A percentile compares a stretch with the other conserved stretches of the same genome.
phyloP scores from a whole-genome alignment of 1,284 basidiomycete species.

The Leccinum solheimii region DNA sequence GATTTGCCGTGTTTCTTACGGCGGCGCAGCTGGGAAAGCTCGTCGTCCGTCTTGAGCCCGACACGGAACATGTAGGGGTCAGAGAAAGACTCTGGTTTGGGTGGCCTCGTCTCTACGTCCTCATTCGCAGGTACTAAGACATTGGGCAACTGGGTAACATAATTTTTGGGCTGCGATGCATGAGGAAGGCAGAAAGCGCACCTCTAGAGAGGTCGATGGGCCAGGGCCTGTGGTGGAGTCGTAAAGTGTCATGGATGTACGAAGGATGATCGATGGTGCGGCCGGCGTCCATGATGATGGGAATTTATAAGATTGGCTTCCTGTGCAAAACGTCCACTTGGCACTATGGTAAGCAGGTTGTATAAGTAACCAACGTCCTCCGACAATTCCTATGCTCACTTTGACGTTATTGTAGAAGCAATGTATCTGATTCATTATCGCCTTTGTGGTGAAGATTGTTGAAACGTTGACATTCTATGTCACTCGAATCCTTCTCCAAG shows the following conservation, averaged over 20 bases:
- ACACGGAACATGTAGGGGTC: slow-evolving; percentile 66
- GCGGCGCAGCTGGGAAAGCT: slow-evolving; percentile 59
- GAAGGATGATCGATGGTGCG: background rate
- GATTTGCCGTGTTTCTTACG: slow-evolving; percentile 58
- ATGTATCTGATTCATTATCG: too few species aligned
- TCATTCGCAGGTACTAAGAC: slow-evolving; percentile 26
- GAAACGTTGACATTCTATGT: too few species aligned
- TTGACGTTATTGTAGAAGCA: too few species aligned
- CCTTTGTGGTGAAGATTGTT: too few species aligned
- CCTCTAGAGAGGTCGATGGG: slow-evolving; percentile 8
- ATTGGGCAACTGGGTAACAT: slow-evolving; percentile 32
- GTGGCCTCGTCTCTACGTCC: slow-evolving; percentile 45
- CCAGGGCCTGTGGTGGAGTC: background rate
- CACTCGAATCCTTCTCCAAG: too few species aligned
- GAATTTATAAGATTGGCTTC: too few species aligned
- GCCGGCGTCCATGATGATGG: too few species aligned
- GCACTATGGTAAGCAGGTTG: too few species aligned
- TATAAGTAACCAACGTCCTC: too few species aligned
- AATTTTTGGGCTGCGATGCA: background rate
- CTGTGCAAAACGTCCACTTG: too few species aligned
- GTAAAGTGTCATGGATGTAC: slow-evolving; percentile 1
- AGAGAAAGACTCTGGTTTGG: slow-evolving; percentile 25
- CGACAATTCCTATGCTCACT: too few species aligned
- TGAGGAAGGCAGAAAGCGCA: slow-evolving; percentile 1
- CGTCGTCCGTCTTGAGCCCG: slow-evolving; percentile 58